Base-by-base conservation (phyloP, 257 asterid genomes). In the Solanum arcanum region DNA sequence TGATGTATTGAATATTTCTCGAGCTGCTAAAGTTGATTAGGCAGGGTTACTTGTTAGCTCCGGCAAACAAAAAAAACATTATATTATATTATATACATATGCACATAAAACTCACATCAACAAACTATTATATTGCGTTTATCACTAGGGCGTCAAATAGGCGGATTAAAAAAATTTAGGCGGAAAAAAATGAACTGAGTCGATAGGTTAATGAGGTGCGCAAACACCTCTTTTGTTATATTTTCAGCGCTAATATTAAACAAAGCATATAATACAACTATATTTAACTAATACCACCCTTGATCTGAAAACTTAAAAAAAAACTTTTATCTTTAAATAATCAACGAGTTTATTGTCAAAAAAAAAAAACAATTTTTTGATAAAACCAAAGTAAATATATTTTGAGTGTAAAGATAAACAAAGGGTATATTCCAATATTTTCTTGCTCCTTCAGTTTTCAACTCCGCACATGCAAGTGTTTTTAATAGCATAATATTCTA, bases 1-100 rank as follows among this genome's bases (percentile, higher is more conserved):
- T 69, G 69, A 77, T 46, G 9, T 56, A 27, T 80, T 47, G 14
- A 14, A 47, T 80, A 29, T 88, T 88, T 59, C 88, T 88, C 86
- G 91, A 88, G 91, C 90, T 42, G 86, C 90, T 88, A 88, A 88
- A 85, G 87, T 69, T 74, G 56, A 56, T 31, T 49, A 10, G 70
- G 70, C 31, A 62, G 23, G 62, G 33, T 83, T 60, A 49, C 88
- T 82, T 88, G 86, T 73, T 78, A 60, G 42, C 62, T 64, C 88
- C 87, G 86, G 62, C 89, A 90, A 87, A 83, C 88, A 88, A 88
- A 52, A 6, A 4, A 84, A 39, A 20, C 29, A 46, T 15, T 29
- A 52, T 1, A 7, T 37, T 37, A 37, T 25, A 5, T 11, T 5
- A 62, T n/a, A 5, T 27, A 31, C 7, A 35, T 35, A 35, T 5